A percentile compares a stretch with the other conserved stretches of the same genome.
These are phyloP conservation scores for Coleophoma crateriformis DNA, from an alignment of 2,329 filamentous ascomycete species.

Conservation along the genomic window DNA sequence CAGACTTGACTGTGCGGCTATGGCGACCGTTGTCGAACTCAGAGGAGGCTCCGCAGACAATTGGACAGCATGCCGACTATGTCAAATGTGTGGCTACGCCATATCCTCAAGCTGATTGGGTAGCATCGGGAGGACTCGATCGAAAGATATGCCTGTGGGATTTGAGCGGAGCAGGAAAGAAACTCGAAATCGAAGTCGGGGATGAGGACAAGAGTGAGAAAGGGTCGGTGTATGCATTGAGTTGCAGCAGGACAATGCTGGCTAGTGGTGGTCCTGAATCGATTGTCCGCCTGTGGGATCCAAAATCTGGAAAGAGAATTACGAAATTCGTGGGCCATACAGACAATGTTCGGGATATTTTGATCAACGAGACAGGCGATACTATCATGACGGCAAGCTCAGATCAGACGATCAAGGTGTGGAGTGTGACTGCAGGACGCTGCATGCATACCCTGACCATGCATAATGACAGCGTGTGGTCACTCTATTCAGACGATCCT, in stretches of 20 bases:
- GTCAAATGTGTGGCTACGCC: conserved; percentile 90
- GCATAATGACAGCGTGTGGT: conserved; percentile 99
- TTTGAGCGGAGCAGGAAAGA: conserved; percentile 79
- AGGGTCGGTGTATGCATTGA: conserved; percentile 90
- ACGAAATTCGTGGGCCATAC: conserved; percentile 97
- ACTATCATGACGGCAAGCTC: conserved; percentile 92
- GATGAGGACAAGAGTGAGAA: conserved; percentile 84
- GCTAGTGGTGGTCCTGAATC: conserved; percentile 93
- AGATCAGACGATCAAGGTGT: conserved; percentile 96
- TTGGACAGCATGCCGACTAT: conserved; percentile 93
- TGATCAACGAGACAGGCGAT: conserved; percentile 84
- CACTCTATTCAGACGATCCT: conserved; percentile 82
- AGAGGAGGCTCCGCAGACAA: conserved; percentile 64
- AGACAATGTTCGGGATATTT: conserved; percentile 85
- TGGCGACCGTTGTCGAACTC: conserved; percentile 71
- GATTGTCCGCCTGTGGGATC: conserved; percentile 88
- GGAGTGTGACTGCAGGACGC: conserved; percentile 89
- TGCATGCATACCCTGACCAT: conserved; percentile 99
- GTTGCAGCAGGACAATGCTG: conserved; percentile 72
- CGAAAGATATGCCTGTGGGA: conserved; percentile 93
- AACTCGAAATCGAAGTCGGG: conserved; percentile 76
- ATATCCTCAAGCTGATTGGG: conserved; percentile 67
- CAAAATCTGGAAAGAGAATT: conserved; percentile 79
- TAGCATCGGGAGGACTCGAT: conserved; percentile 90
- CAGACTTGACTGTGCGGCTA: conserved; percentile 67